Percentiles rank a stretch among this genome's conserved stretches.
Evolutionary conservation across 1,284 basidiomycete species (phyloP).

Genomic region (Sparassis latifolia): DNA sequence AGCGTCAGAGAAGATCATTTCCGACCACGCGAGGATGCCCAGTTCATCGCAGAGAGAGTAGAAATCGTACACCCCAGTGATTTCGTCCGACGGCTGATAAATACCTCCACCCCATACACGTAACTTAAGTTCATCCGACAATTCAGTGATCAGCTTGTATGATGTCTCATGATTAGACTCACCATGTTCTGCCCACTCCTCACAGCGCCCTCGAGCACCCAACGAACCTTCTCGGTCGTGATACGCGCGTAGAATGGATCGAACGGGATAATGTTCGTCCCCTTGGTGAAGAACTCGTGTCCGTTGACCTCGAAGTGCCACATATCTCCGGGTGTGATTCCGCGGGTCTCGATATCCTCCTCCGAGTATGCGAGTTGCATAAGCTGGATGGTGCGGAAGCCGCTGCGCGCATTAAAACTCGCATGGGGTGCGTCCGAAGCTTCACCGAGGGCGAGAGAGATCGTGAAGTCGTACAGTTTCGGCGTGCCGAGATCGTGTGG

Average conservation of each 20-base stretch:
- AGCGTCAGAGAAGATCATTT: slow-evolving; percentile 57
- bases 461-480: slow-evolving; percentile 45
- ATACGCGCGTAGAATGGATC: slow-evolving; percentile 53
- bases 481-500: slow-evolving; percentile 49
- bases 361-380: slow-evolving; percentile 41
- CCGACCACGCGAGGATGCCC: slow-evolving; percentile 60
- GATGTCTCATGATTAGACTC: slow-evolving; percentile 3
- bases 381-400: slow-evolving; percentile 52
- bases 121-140: slow-evolving; percentile 28
- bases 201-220: slow-evolving; percentile 51
- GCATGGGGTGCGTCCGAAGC: slow-evolving; percentile 5
- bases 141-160: not conserved
- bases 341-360: slow-evolving; percentile 36
- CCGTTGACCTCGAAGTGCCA: slow-evolving; percentile 57
- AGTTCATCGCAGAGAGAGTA: slow-evolving; percentile 57
- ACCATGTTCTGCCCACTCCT: slow-evolving; percentile 56
- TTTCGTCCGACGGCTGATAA: slow-evolving; percentile 29
- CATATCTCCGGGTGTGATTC: slow-evolving; percentile 52
- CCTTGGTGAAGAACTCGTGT: slow-evolving; percentile 46
- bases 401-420: slow-evolving; percentile 37
- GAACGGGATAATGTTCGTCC: slow-evolving; percentile 55
- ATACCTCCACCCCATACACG: slow-evolving; percentile 54
- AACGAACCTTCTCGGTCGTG: slow-evolving; percentile 43
- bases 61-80: slow-evolving; percentile 49
- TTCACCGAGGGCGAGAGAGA: slow-evolving; percentile 22